phyloP scores from a whole-genome alignment of 2,329 filamentous ascomycete genomes.

The Phialemoniopsis sp. region DNA sequence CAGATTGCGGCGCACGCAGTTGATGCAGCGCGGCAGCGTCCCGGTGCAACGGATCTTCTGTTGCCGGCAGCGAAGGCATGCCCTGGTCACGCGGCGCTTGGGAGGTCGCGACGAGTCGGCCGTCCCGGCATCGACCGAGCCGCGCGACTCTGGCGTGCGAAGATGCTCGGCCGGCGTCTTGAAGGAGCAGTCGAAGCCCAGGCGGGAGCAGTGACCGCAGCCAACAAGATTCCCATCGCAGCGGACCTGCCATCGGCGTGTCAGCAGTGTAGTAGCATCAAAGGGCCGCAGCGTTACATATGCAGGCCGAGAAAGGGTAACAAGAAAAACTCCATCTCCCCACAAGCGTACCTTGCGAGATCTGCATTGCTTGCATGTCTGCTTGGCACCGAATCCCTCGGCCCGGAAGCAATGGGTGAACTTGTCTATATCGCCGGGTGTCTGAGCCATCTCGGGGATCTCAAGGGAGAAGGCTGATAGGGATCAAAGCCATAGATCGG shows the following conservation, averaged over 20 bases:
- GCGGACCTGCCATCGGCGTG: constrained; percentile 10
- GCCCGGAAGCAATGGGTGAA: constrained; percentile 12
- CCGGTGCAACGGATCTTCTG: constrained; percentile 17
- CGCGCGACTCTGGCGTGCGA: not conserved
- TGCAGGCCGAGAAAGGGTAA: not conserved
- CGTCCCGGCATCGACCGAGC: constrained; percentile 13
- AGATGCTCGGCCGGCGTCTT: constrained; percentile 12
- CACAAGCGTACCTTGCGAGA: constrained; percentile 10
- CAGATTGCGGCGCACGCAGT: constrained; percentile 12
- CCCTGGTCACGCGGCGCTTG: constrained; percentile 14
- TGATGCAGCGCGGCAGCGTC: constrained; percentile 13
- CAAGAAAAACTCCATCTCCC: not conserved
- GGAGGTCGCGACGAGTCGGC: constrained; percentile 17
- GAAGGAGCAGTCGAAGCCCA: constrained; percentile 28
- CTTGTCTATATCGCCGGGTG: constrained; percentile 8
- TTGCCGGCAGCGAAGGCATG: constrained; percentile 20
- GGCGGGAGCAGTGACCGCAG: constrained; percentile 25
- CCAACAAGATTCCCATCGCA: constrained; percentile 23
- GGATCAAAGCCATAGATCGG: no score
- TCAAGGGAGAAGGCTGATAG: no score
- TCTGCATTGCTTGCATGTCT: constrained; percentile 17
- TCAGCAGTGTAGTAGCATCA: not conserved
- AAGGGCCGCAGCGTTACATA: not conserved
- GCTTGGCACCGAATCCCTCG: constrained; percentile 7
- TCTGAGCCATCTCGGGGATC: no score